Evolutionary conservation across 305 asterid genomes (phyloP).

Genomic region (Fraxinus xanthoxyloides): DNA sequence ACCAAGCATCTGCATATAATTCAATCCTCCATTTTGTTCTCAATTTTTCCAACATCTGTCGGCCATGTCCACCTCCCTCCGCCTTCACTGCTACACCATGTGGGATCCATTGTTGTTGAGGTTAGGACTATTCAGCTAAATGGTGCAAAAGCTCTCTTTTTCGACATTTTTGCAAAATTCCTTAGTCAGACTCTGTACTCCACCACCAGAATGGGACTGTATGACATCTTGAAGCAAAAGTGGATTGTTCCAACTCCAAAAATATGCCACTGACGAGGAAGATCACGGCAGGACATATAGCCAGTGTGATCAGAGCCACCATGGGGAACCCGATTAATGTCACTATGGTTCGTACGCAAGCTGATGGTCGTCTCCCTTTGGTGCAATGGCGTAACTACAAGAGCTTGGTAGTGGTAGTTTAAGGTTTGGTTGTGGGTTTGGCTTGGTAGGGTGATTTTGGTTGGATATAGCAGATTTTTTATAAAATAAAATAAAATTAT

Average conservation of each 20-base stretch:
- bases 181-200: conserved; percentile 87
- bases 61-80: conserved; percentile 28
- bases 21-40: conserved; percentile 57
- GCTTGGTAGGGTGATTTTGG: too few relatives aligned
- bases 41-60: conserved; percentile 37
- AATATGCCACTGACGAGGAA: conserved; percentile 53
- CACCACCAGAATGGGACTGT: conserved; percentile 86
- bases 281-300: conserved; percentile 63
- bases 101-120: conserved; percentile 62
- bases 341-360: conserved; percentile 94
- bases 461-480: too few relatives aligned
- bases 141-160: conserved; percentile 65
- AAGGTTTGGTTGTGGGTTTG: too few relatives aligned
- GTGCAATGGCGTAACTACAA: conserved; percentile 76
- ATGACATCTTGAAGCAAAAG: conserved; percentile 60
- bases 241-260: conserved; percentile 65
- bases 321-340: conserved; percentile 89
- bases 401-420: conserved; percentile 46
- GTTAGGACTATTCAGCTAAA: conserved; percentile 64
- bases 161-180: conserved; percentile 88
- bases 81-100: conserved; percentile 41
- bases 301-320: conserved; percentile 90
- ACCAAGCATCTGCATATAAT: conserved; percentile 29
- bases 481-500: too few relatives aligned
- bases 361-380: conserved; percentile 76